Conservation (phyloP, 345 rosid species). For the Populus deltoides region DNA sequence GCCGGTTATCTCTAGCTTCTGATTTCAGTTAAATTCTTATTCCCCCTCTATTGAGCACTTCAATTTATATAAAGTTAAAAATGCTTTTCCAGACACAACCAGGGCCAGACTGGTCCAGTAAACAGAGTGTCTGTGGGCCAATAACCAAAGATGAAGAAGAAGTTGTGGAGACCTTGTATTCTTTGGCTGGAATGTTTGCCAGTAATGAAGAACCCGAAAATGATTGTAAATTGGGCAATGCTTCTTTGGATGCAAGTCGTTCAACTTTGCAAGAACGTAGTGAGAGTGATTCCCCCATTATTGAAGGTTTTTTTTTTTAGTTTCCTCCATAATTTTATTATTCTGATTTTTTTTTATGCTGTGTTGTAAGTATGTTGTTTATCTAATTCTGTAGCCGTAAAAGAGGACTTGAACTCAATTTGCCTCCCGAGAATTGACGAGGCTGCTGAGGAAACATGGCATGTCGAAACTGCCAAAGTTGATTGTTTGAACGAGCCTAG, state of each 20-base stretch:
- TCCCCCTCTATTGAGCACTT: slow-evolving; percentile 8
- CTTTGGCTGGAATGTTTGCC: slow-evolving; percentile 75
- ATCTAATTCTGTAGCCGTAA: slow-evolving; percentile 22
- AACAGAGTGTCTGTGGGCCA: slow-evolving; percentile 27
- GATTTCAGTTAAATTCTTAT: slow-evolving; percentile 4
- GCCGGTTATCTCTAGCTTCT: slow-evolving; percentile 23
- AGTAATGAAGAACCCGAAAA: slow-evolving; percentile 23
- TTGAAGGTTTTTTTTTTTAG: slow-evolving; percentile 21
- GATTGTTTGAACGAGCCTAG: slow-evolving; percentile 19
- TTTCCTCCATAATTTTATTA: background rate
- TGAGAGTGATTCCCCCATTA: slow-evolving; percentile 13
- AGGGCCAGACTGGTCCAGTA: slow-evolving; percentile 12
- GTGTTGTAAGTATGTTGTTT: background rate
- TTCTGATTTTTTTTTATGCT: background rate
- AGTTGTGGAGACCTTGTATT: slow-evolving; percentile 79
- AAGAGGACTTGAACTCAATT: slow-evolving; percentile 29
- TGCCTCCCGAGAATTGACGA: slow-evolving; percentile 20
- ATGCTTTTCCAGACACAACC: slow-evolving; percentile 21
- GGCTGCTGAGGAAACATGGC: slow-evolving; percentile 21
- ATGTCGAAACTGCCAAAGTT: slow-evolving; percentile 19
- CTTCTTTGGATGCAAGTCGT: slow-evolving; percentile 19
- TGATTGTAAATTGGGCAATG: slow-evolving; percentile 24
- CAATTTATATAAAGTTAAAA: slow-evolving; percentile 4
- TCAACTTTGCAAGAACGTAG: slow-evolving; percentile 28
- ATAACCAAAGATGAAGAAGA: slow-evolving; percentile 94